Evolutionary conservation across 352 stramenopile species (phyloP).

Genomic region (Pilasporangium apinafurcum): DNA sequence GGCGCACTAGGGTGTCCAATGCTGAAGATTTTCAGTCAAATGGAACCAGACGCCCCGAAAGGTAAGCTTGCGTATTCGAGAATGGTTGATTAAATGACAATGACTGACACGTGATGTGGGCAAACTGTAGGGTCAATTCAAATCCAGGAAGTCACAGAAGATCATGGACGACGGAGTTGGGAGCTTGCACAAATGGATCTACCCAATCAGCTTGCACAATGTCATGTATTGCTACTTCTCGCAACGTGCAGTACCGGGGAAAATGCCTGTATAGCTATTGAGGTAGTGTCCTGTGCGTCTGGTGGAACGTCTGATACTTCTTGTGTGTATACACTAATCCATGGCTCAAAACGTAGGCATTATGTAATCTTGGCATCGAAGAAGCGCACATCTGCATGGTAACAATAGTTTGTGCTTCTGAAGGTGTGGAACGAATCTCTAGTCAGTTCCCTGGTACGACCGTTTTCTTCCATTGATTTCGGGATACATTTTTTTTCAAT

Average conservation of each 20-base stretch:
- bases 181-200: slow-evolving; percentile 24
- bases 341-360: slow-evolving; percentile 6
- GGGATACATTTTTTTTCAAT: neutral
- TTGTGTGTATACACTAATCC: neutral
- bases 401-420: slow-evolving; percentile 16
- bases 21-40: slow-evolving; percentile 39
- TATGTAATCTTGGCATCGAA: slow-evolving; percentile 19
- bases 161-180: slow-evolving; percentile 6
- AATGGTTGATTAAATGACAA: too few species aligned
- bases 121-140: slow-evolving; percentile 15
- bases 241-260: slow-evolving; percentile 17
- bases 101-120: neutral
- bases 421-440: slow-evolving; percentile 21
- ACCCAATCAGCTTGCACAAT: slow-evolving; percentile 19
- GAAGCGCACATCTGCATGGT: slow-evolving; percentile 35
- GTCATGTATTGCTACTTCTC: slow-evolving; percentile 31
- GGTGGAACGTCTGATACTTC: neutral
- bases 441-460: slow-evolving; percentile 30
- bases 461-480: neutral
- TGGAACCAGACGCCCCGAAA: slow-evolving; percentile 27
- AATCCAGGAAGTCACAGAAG: slow-evolving; percentile 6
- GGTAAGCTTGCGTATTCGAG: slow-evolving; percentile 7
- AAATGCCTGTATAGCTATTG: slow-evolving; percentile 23
- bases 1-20: slow-evolving; percentile 34
- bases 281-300: slow-evolving; percentile 10